Base-by-base conservation (phyloP, 208 protist species). In the Trypanosoma lewisi region DNA sequence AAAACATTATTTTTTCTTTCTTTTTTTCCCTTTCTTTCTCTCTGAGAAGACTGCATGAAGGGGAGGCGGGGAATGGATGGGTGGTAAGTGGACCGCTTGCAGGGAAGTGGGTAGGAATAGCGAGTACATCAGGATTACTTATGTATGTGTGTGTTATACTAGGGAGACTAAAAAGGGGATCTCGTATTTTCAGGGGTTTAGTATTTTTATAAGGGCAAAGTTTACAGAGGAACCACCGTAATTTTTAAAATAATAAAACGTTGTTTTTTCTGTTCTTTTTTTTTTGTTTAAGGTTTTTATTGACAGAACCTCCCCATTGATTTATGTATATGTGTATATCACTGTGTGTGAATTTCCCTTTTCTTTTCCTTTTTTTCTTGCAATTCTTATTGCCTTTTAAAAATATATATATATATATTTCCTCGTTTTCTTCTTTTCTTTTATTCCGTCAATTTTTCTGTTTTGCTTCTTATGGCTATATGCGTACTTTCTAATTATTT, bases 191-290 rank as follows among this genome's bases (percentile, higher is more conserved):
- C n/a, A n/a, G n/a, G n/a, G n/a, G n/a, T n/a, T n/a, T n/a, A n/a
- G n/a, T n/a, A n/a, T n/a, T n/a, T n/a, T n/a, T n/a, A n/a, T n/a
- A n/a, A n/a, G n/a, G n/a, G n/a, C n/a, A n/a, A n/a, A n/a, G n/a
- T n/a, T n/a, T n/a, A n/a, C n/a, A n/a, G n/a, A n/a, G n/a, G n/a
- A n/a, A n/a, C n/a, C n/a, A n/a, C n/a, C n/a, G n/a, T n/a, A n/a
- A n/a, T n/a, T n/a, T n/a, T n/a, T n/a, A n/a, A n/a, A n/a, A n/a
- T n/a, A n/a, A n/a, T n/a, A n/a, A n/a, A n/a, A n/a, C n/a, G n/a
- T n/a, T n/a, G n/a, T n/a, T n/a, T n/a, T n/a, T n/a, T n/a, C 25
- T 34, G 14, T 39, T 49, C 31, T 73, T 67, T 52, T 59, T 2
- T 31, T 4, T 55, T 5, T 69, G 25, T 59, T 52, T 52, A 34